Evolutionary conservation across 2,329 filamentous ascomycete genomes (phyloP).

Genomic region (Alternaria postmessia): DNA sequence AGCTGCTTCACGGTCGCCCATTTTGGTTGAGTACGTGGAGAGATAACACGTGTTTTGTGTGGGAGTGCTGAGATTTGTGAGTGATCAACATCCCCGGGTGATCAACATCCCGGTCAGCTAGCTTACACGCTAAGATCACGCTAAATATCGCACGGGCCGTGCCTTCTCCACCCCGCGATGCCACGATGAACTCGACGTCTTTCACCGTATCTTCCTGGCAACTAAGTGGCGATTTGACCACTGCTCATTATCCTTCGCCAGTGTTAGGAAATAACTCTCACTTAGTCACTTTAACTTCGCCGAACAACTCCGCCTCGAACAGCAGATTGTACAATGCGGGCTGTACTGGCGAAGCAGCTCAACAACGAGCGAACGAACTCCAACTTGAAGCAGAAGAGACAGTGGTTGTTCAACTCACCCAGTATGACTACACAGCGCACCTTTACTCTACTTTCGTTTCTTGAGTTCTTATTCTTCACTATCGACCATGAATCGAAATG

Average conservation of each 20-base stretch:
- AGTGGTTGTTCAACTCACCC: background rate
- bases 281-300: background rate
- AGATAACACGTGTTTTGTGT: too few species aligned
- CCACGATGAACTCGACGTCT: background rate
- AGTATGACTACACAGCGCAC: background rate
- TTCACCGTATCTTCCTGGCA: background rate
- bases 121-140: constrained; percentile 1
- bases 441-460: background rate
- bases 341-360: background rate
- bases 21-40: too few species aligned
- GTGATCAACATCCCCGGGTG: too few species aligned
- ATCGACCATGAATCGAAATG: background rate
- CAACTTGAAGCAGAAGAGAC: background rate
- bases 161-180: background rate
- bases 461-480: background rate
- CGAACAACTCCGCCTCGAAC: background rate
- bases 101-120: too few species aligned
- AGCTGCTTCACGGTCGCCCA: too few species aligned
- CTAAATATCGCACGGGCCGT: constrained; percentile 11
- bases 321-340: background rate
- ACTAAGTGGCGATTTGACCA: background rate
- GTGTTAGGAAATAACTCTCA: background rate
- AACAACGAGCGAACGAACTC: background rate
- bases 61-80: too few species aligned
- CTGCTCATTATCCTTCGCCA: background rate